phyloP scores from a whole-genome alignment of 305 asterid genomes.

The Fraxinus nigra region DNA sequence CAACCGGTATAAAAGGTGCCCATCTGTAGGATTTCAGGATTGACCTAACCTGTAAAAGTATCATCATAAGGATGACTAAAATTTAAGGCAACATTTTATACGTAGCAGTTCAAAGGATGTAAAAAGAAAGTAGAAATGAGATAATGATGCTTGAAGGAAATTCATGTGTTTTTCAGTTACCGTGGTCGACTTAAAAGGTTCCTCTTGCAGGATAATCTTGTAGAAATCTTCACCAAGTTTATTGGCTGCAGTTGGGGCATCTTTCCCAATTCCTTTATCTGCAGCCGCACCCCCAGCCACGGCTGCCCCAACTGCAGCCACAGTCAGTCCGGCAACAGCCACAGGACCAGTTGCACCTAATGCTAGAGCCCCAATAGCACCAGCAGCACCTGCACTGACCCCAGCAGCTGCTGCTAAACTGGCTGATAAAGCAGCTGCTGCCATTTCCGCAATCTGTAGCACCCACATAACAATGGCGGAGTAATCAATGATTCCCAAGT shows the following conservation, averaged over 20 bases:
- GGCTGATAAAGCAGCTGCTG: slow-evolving; percentile 74
- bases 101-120: not conserved
- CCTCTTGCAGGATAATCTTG: slow-evolving; percentile 72
- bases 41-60: slow-evolving; percentile 54
- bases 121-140: not conserved
- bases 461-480: slow-evolving; percentile 82
- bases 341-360: slow-evolving; percentile 78
- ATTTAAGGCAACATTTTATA: not conserved
- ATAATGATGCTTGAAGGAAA: not conserved
- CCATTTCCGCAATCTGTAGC: slow-evolving; percentile 67
- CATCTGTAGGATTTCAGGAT: slow-evolving; percentile 69
- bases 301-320: slow-evolving; percentile 86
- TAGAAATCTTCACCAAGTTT: slow-evolving; percentile 80
- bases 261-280: slow-evolving; percentile 58
- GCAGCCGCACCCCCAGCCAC: slow-evolving; percentile 77
- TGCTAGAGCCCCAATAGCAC: slow-evolving; percentile 77
- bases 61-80: not conserved
- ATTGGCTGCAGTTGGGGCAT: slow-evolving; percentile 61
- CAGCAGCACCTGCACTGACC: slow-evolving; percentile 70
- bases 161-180: slow-evolving; percentile 27
- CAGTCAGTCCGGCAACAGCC: slow-evolving; percentile 67
- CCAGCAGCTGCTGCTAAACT: slow-evolving; percentile 81
- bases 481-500: slow-evolving; percentile 76
- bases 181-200: slow-evolving; percentile 81
- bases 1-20: slow-evolving; percentile 81